phyloP scores from a whole-genome alignment of 2,329 filamentous ascomycete genomes.

The Stemphylium lycopersici region DNA sequence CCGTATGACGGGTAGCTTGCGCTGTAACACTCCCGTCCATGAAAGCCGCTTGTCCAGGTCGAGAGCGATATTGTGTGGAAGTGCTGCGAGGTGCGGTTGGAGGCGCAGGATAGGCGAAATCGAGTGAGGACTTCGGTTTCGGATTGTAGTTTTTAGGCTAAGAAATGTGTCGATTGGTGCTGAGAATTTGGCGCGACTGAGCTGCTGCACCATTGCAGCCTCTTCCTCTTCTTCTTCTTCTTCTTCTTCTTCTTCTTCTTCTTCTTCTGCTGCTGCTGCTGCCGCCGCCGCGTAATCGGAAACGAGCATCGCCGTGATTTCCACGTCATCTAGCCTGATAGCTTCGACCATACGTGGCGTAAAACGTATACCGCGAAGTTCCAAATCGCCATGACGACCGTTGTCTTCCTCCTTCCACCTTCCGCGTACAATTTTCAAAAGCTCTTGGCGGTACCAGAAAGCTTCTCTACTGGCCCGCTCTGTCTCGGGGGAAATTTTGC shows the following conservation, averaged over 20 bases:
- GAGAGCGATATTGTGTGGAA: slow-evolving; percentile 73
- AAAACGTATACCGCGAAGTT: slow-evolving; percentile 77
- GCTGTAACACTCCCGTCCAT: slow-evolving; percentile 85
- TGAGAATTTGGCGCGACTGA: slow-evolving; percentile 55
- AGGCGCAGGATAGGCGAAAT: slow-evolving; percentile 77
- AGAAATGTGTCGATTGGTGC: slow-evolving; percentile 68
- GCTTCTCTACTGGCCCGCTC: slow-evolving; percentile 80
- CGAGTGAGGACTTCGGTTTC: slow-evolving; percentile 71
- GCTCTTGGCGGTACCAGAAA: slow-evolving; percentile 88
- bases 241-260: slow-evolving; percentile 11
- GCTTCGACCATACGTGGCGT: slow-evolving; percentile 81
- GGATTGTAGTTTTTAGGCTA: slow-evolving; percentile 72
- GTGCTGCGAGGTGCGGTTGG: slow-evolving; percentile 76
- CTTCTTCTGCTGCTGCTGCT: slow-evolving; percentile 8
- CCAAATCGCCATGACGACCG: slow-evolving; percentile 69
- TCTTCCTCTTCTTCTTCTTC: slow-evolving; percentile 13
- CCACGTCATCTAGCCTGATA: slow-evolving; percentile 78
- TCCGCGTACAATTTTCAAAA: slow-evolving; percentile 73
- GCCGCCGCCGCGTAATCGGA: slow-evolving; percentile 20
- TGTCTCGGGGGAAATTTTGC: slow-evolving; percentile 76
- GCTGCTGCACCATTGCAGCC: slow-evolving; percentile 39
- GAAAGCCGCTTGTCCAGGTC: slow-evolving; percentile 82
- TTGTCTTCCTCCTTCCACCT: slow-evolving; percentile 69
- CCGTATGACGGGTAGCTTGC: slow-evolving; percentile 67
- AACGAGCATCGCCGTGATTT: slow-evolving; percentile 60